Base-by-base conservation (phyloP, 768 basidiomycete genomes). In the Amanita thiersii region DNA sequence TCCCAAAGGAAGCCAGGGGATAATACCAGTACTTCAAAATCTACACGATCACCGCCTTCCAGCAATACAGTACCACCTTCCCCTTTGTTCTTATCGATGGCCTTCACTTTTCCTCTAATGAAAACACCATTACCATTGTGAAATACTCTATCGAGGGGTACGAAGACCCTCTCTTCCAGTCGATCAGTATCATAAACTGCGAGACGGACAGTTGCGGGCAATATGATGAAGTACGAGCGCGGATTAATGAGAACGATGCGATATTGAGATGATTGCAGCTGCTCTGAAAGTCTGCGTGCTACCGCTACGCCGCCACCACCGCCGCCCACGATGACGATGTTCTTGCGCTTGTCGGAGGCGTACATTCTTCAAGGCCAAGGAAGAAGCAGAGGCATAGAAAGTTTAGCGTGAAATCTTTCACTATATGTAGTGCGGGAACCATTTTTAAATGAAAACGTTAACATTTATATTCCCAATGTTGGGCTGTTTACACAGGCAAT, bases 1-100 rank as follows among this genome's bases (percentile, higher is more conserved):
- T 52, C 56, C 72, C 72, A 81, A 5, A 45, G 53, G 11, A 64
- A 64, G 1, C 78, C 80, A 0, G 77, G 65, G 0, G 75, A 71
- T 30, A 81, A 56, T n/a, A 79, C 66, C 38, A 81, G 67, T n/a
- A 67, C 58, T 14, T 69, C 65, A 48, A 74, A 81, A 4, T 55
- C 42, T 11, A 81, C 43, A 26, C 53, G 50, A 34, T 73, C 64
- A 12, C 71, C 74, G 45, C 58, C 56, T 11, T 62, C 61, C 12
- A 81, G 62, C 3, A 68, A 48, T 9, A 80, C 65, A 1, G 50
- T 40, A 0, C 76, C 75, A 6, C 70, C 67, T 1, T 43, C 53
- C 10, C 50, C 47, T 5, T 51, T 40, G 7, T 52, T 30, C 37
- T 53, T 50, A 20, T 59, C 47, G 38, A 68, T 59, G 7, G 47